Base-by-base conservation (phyloP, 305 asterid species). In the Fraxinus paxiana region DNA sequence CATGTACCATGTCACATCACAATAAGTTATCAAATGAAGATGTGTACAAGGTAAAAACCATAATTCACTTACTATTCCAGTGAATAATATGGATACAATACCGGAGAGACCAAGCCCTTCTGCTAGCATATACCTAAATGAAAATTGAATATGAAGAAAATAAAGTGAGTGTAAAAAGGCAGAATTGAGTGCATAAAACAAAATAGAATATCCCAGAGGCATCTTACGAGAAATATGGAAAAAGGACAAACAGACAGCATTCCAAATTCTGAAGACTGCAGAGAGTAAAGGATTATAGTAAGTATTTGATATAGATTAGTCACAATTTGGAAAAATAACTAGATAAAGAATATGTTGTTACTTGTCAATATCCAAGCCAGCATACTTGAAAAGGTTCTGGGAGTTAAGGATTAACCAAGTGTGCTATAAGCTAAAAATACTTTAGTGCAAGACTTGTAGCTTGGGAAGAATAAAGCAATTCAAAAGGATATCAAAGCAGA, bases 51-150 rank as follows among this genome's bases (percentile, higher is more conserved):
- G 56, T 33, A 78, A 77, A 75, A 84, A 79, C 22, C 67, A 77
- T 43, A 70, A 61, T 46, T 82, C 79, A 92, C 98, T 92, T 88
- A 96, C 98, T 75, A 96, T 94, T 91, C 99, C 99, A 74, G 99
- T 96, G 92, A 96, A 96, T 85, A 96, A 82, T 86, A 96, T 96
- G 34, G 99, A 96, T 18, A 96, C 98, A 34, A 96, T 96, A 72
- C 99, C 99, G 81, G 99, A 96, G 74, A 96, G 95, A 84, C 99
- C 98, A 86, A 94, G 94, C 82, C 99, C 99, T 92, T 96, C 99
- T 8, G 99, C 95, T 83, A 96, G 88, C 98, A 96, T 96, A 82
- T 96, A 96, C 51, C 98, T 96, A 82, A 43, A 86, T 26, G 48
- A 81, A 81, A 73, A 81, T 70, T 43, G 80, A 84, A 79, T 65